Base-by-base conservation (phyloP, 2,329 filamentous ascomycete species). In the Amesomyces nigricolor region DNA sequence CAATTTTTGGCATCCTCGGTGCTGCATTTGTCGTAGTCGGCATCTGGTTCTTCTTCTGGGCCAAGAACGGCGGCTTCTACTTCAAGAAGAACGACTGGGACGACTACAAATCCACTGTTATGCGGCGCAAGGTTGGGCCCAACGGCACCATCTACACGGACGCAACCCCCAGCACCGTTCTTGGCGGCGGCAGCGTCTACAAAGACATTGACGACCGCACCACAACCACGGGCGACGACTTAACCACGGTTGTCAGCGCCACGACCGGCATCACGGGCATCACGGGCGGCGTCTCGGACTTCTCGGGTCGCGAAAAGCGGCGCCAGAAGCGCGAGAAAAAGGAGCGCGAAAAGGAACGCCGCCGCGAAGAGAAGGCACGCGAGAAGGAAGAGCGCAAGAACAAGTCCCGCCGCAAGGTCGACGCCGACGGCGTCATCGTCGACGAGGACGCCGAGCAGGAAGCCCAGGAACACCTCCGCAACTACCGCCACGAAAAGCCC, bases 41-140 rank as follows among this genome's bases (percentile, higher is more conserved):
- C 22, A 90, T 97, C 67, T 99, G 94, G 91, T 96, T 99, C 80
- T 97, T 99, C 80, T 95, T 95, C 79, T 95, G 89, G 88, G 92
- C 92, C 55, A 92, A 88, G 73, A 96, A 97, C 65, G 94, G 94
- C 59, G 94, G 94, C 13, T 96, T 97, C 75, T 76, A 88, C 61
- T 97, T 91, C 78, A 80, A 81, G 46, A 76, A 95, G 60, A 78
- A 83, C 37, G 94, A 99, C 72, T 99, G 94, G 92, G 92, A 97
- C 5, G 94, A 99, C 67, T 99, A 99, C 82, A 97, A 97, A 71
- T 87, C 88, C 1, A 96, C 92, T 0, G 94, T 99, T 2, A 73
- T 99, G 45, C 82, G 94, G 42, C 87, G 91, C 51, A 91, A 87
- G 66, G 91, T 91, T 0, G 22, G 22, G 22, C 90, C 91, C 5